Base-by-base conservation (phyloP, 2,329 filamentous ascomycete species). In the Arthroderma sp. region DNA sequence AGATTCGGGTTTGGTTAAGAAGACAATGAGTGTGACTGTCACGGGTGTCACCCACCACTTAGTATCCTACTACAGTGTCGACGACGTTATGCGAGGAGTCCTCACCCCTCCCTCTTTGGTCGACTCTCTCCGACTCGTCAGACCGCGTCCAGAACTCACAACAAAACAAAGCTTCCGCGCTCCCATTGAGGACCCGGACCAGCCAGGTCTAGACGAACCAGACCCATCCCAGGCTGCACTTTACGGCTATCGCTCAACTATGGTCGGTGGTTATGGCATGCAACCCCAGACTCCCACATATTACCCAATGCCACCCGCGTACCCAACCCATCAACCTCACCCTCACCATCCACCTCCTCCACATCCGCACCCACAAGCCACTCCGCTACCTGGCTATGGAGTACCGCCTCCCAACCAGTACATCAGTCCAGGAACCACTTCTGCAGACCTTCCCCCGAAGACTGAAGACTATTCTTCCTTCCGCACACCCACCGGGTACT, bases 51-150 rank as follows among this genome's bases (percentile, higher is more conserved):
- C 78, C 2, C 87, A 94, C 56, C 87, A 94, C 56, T 67, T 95
- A 42, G 86, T 94, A 36, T 88, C 83, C 10, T 95, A 95, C 60
- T 94, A 94, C 67, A 85, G 70, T 37, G 72, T 89, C 7, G 78
- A 85, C 4, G 86, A 94, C 57, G 83, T 87, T n/a, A 72, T 78
- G 53, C 67, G 70, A 38, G 70, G 73, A n/a, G 63, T 59, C 10
- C 69, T 89, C 7, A 66, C 60, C 29, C 73, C 74, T 0, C 84
- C 83, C 1, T 64, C 70, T 1, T 69, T 74, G 44, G 71, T 77
- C 47, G 66, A 72, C 1, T 61, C 59, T 15, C 63, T 80, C 36
- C 61, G 62, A 28, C 59, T 67, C 40, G 64, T 81, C 29, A 61
- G 67, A 5, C 78, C 79, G 8, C 74, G 80, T 4, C 47, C 58